Conservation (phyloP, 1,139 yeast species). For the Hansenula lynferdii region DNA sequence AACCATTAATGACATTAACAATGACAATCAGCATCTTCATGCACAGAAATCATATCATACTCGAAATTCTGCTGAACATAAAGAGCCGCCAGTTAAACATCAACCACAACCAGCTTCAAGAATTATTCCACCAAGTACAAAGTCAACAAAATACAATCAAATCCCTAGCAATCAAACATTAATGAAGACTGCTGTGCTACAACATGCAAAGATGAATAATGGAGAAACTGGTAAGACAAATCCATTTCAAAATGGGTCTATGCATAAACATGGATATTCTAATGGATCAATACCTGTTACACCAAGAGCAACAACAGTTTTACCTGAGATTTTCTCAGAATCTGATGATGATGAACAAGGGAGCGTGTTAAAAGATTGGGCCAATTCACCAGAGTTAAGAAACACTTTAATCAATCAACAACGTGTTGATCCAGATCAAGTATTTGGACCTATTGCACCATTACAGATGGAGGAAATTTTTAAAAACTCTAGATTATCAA, state of each 20-base stretch:
- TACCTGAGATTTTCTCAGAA: conserved; percentile 43
- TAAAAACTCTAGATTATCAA: conserved; percentile 38
- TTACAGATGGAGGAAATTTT: conserved; percentile 68
- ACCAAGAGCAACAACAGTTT: conserved; percentile 17
- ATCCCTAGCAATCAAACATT: conserved; percentile 18
- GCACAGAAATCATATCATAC: not conserved
- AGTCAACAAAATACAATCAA: conserved; percentile 8
- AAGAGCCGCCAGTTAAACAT: too few relatives aligned
- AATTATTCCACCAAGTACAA: not conserved
- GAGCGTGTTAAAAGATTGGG: conserved; percentile 64
- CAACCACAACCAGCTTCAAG: not conserved
- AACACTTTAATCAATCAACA: conserved; percentile 52
- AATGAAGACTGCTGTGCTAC: conserved; percentile 29
- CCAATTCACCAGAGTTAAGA: conserved; percentile 58
- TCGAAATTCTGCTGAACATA: not conserved
- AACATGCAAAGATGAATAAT: conserved; percentile 29
- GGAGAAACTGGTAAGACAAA: conserved; percentile 13
- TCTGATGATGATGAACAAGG: conserved; percentile 55
- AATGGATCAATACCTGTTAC: conserved; percentile 16
- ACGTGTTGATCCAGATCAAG: conserved; percentile 58
- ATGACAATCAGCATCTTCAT: not conserved
- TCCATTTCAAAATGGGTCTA: conserved; percentile 11
- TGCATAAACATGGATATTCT: conserved; percentile 7
- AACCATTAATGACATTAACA: too few relatives aligned
- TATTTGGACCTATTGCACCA: conserved; percentile 77